phyloP scores from a whole-genome alignment of 345 rosid genomes.

The Citrus reticulata region DNA sequence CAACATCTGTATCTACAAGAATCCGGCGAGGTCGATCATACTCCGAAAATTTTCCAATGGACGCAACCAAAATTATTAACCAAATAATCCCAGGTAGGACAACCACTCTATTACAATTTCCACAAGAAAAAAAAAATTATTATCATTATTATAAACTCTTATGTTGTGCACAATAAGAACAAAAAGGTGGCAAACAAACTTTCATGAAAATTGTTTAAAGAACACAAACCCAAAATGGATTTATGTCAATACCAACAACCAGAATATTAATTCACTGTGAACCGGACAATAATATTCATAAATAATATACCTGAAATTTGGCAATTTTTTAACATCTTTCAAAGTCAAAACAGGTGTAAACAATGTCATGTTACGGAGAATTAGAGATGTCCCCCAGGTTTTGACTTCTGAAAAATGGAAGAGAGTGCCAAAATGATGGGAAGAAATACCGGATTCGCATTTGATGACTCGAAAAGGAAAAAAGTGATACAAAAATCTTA shows the following conservation, averaged over 20 bases:
- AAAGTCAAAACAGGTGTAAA: background rate
- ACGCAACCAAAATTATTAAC: background rate
- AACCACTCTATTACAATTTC: background rate
- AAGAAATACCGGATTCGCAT: background rate
- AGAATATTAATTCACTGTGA: background rate
- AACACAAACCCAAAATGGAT: background rate
- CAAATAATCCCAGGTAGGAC: background rate
- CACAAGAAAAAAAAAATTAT: background rate
- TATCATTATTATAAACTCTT: no score
- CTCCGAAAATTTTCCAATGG: background rate
- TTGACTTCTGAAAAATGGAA: no score
- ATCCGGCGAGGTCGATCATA: slow-evolving; percentile 15
- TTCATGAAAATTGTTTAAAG: background rate
- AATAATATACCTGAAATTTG: background rate
- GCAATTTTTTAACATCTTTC: background rate
- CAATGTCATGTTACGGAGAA: background rate
- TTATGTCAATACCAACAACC: background rate
- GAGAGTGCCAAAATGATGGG: background rate
- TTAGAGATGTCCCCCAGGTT: background rate
- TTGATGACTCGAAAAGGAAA: background rate
- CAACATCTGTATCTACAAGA: slow-evolving; percentile 25
- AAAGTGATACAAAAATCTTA: background rate
- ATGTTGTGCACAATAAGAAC: no score
- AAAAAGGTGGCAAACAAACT: background rate
- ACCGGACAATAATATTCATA: background rate